A percentile compares a stretch with the other conserved stretches of the same genome.
phyloP scores from a whole-genome alignment of 2,329 filamentous ascomycete species.

The Hirsutella minnesotensis region DNA sequence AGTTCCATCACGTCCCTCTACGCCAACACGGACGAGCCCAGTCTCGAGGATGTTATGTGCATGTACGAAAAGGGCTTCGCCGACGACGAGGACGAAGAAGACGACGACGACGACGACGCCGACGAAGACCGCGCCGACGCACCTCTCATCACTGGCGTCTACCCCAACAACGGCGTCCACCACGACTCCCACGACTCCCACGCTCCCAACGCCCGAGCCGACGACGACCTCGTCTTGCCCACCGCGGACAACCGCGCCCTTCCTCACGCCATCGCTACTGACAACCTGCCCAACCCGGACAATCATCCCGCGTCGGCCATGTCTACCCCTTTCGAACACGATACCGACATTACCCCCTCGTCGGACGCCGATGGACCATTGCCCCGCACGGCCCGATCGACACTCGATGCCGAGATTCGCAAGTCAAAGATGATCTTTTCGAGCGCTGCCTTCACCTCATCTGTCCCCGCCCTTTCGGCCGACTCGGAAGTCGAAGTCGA shows the following conservation, averaged over 20 bases:
- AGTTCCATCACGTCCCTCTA: constrained; percentile 59
- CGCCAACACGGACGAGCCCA: constrained; percentile 41
- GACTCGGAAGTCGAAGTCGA: constrained; percentile 13
- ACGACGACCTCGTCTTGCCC: not conserved
- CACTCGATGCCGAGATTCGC: constrained; percentile 24
- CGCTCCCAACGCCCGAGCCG: not conserved
- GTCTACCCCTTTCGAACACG: constrained; percentile 1
- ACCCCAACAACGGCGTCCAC: not conserved
- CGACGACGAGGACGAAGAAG: constrained; percentile 27
- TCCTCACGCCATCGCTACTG: not conserved
- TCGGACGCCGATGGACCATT: constrained; percentile 8
- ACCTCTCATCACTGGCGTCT: constrained; percentile 1
- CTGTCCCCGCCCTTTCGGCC: constrained; percentile 25
- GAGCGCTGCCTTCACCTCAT: constrained; percentile 24
- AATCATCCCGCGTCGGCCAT: constrained; percentile 5
- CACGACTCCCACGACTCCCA: not conserved
- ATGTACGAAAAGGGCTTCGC: constrained; percentile 55
- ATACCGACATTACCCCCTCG: too few relatives aligned
- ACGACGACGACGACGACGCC: constrained; percentile 10
- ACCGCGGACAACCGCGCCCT: too few relatives aligned
- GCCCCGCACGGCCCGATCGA: constrained; percentile 11
- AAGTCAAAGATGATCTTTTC: constrained; percentile 29
- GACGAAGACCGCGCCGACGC: constrained; percentile 1
- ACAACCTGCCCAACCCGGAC: not conserved
- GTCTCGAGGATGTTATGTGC: constrained; percentile 57